Evolutionary conservation across 257 asterid species (phyloP).

Genomic region (Agastache rugosa): DNA sequence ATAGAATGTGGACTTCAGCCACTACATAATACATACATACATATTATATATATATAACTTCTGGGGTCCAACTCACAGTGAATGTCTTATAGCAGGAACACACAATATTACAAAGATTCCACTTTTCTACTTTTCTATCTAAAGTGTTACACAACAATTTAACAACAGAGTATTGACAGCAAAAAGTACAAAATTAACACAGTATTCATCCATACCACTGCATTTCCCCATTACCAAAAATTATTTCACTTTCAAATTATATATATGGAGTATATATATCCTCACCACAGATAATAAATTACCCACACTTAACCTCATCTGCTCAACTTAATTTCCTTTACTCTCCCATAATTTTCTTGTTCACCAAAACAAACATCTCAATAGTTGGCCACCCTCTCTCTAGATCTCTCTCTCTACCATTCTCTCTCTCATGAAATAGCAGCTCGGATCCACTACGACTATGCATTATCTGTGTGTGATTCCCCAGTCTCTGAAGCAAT

Average conservation of each 20-base stretch:
- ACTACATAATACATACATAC: constrained; percentile 31
- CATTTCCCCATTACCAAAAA: constrained; percentile 39
- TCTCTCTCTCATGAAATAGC: constrained; percentile 41
- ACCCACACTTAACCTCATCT: constrained; percentile 16
- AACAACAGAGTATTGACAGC: constrained; percentile 46
- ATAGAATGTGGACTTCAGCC: constrained; percentile 49
- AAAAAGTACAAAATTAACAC: constrained; percentile 32
- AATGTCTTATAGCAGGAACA: constrained; percentile 48
- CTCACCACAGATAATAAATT: neutral
- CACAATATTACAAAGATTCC: constrained; percentile 56
- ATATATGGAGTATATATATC: constrained; percentile 18
- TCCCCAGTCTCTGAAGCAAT: constrained; percentile 43
- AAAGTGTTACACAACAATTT: constrained; percentile 27
- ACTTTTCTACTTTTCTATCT: constrained; percentile 31
- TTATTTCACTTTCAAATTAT: constrained; percentile 32
- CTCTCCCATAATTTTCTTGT: constrained; percentile 43
- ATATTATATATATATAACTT: neutral
- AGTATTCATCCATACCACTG: constrained; percentile 28
- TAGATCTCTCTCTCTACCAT: constrained; percentile 11
- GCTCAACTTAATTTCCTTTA: constrained; percentile 37
- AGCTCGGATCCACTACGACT: neutral
- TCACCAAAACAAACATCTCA: constrained; percentile 76
- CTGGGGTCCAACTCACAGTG: constrained; percentile 54
- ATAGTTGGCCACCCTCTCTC: constrained; percentile 58
- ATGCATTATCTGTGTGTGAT: constrained; percentile 31